These are phyloP conservation scores for Cornus florida DNA, from an alignment of 148 eudicot species.

Conservation along the genomic window DNA sequence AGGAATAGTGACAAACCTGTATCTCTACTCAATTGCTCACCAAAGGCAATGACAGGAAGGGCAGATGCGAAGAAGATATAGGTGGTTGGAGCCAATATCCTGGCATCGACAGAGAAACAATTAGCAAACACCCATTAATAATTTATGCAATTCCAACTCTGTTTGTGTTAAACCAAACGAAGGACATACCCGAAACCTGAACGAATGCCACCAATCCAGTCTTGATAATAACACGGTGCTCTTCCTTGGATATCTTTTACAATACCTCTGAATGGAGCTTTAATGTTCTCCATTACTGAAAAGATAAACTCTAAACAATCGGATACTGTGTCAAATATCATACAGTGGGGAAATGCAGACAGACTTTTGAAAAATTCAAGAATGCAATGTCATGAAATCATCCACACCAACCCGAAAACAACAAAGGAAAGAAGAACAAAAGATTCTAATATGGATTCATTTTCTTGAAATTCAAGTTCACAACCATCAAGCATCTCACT, in stretches of 20 bases:
- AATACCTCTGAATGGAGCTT: constrained; percentile 48
- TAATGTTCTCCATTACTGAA: constrained; percentile 29
- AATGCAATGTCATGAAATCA: too few relatives aligned
- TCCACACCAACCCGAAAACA: too few relatives aligned
- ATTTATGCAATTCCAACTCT: not conserved
- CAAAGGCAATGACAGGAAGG: constrained; percentile 63
- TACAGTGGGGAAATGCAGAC: too few relatives aligned
- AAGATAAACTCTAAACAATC: too few relatives aligned
- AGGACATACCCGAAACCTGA: constrained; percentile 49
- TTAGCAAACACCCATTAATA: too few relatives aligned
- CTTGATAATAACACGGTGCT: constrained; percentile 54
- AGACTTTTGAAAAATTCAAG: too few relatives aligned
- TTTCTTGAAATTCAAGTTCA: too few relatives aligned
- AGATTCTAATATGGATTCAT: too few relatives aligned
- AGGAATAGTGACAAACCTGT: constrained; percentile 31
- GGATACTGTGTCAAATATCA: too few relatives aligned
- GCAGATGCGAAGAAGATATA: constrained; percentile 64
- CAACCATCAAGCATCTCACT: too few relatives aligned
- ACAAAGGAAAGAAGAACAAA: too few relatives aligned
- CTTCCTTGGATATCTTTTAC: constrained; percentile 53
- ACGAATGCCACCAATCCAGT: constrained; percentile 56
- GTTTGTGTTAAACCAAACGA: not conserved
- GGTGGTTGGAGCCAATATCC: constrained; percentile 54
- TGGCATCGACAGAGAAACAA: constrained; percentile 3
- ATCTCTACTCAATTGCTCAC: constrained; percentile 51